phyloP scores from a whole-genome alignment of 2,329 filamentous ascomycete species.

The Dactylellina drechsleri region DNA sequence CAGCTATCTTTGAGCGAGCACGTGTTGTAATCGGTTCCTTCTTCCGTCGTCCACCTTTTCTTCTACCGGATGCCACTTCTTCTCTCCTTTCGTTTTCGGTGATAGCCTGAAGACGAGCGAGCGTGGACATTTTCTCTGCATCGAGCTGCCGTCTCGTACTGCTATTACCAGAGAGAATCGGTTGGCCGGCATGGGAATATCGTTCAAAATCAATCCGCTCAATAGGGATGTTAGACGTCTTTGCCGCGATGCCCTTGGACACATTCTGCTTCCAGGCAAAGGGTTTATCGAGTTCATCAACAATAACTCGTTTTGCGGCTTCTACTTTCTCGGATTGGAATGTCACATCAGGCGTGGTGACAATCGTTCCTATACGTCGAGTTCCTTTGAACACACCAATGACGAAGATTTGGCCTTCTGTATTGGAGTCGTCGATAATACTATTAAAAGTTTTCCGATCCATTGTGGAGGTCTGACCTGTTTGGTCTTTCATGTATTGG shows the following conservation, averaged over 20 bases:
- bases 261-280: conserved; percentile 50
- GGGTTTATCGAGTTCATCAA: conserved; percentile 48
- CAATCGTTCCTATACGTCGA: conserved; percentile 37
- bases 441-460: conserved; percentile 50
- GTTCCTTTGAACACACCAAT: conserved; percentile 42
- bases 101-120: conserved; percentile 51
- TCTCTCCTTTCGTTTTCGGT: conserved; percentile 50
- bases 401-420: conserved; percentile 38
- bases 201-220: conserved; percentile 51
- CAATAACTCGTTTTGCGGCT: conserved; percentile 32
- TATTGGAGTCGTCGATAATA: conserved; percentile 48
- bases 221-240: conserved; percentile 27
- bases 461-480: conserved; percentile 45
- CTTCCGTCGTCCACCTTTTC: conserved; percentile 13
- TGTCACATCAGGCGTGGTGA: conserved; percentile 17
- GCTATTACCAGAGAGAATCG: conserved; percentile 27
- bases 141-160: conserved; percentile 44
- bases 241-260: conserved; percentile 24
- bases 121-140: conserved; percentile 53
- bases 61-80: conserved; percentile 12
- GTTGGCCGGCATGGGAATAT: conserved; percentile 36
- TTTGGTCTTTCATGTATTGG: conserved; percentile 46
- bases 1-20: conserved; percentile 29
- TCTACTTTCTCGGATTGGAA: conserved; percentile 34
- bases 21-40: conserved; percentile 16